These are phyloP conservation scores for Chamaecyparis obtusa DNA, from an alignment of 75 land plant species.

Conservation along the genomic window DNA sequence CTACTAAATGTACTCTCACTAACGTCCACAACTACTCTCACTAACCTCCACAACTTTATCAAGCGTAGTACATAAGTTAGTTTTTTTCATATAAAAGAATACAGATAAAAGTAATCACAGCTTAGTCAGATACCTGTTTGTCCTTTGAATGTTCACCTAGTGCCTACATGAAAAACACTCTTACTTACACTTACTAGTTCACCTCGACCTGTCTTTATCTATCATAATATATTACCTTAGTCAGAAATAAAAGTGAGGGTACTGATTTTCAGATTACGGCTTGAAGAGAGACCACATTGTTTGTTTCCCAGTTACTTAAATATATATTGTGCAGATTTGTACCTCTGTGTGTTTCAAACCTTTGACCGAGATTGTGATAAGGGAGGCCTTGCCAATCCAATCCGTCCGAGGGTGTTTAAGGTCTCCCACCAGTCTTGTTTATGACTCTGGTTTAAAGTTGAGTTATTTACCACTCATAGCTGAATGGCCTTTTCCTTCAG, in stretches of 20 bases:
- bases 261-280: neutral
- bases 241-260: neutral
- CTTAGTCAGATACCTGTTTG: neutral
- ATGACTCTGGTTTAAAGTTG: neutral
- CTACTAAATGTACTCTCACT: neutral
- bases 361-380: neutral
- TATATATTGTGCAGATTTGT: neutral
- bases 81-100: neutral
- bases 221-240: too few species aligned
- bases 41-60: neutral
- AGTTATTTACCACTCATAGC: neutral
- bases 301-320: neutral
- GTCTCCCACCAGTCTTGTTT: neutral
- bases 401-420: too few species aligned
- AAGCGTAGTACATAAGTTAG: neutral
- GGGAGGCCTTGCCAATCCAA: neutral
- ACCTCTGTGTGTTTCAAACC: too few species aligned
- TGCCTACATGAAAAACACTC: too few species aligned
- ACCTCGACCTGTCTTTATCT: too few species aligned
- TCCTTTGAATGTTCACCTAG: too few species aligned
- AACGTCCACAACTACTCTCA: neutral
- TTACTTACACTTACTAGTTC: too few species aligned
- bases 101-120: neutral
- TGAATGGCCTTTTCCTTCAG: neutral
- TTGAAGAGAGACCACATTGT: neutral